Conservation (phyloP, 805 yeast species). For the Wickerhamomyces strasburgensis region DNA sequence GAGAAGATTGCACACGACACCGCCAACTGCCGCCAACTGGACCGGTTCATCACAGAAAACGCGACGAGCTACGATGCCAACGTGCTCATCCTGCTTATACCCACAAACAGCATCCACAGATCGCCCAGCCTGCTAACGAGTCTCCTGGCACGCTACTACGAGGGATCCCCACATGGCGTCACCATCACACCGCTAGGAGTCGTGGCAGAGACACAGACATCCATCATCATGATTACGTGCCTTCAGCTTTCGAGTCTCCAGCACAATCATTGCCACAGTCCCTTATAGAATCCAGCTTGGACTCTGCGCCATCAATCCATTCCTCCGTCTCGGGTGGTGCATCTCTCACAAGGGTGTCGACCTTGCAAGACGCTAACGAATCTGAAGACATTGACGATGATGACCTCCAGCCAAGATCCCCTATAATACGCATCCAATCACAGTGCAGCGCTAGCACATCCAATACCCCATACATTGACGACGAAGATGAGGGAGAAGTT, state of each 20-base stretch:
- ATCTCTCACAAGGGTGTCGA: constrained; percentile 13
- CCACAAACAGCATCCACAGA: constrained; percentile 11
- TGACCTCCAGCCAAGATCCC: neutral
- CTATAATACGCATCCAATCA: neutral
- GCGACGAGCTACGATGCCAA: constrained; percentile 12
- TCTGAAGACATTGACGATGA: neutral
- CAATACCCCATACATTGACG: neutral
- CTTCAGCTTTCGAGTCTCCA: constrained; percentile 6
- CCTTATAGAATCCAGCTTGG: constrained; percentile 1
- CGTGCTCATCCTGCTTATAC: constrained; percentile 13
- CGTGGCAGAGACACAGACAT: constrained; percentile 9
- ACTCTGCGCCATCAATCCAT: constrained; percentile 2
- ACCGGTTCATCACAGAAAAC: constrained; percentile 11
- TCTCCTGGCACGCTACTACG: constrained; percentile 12
- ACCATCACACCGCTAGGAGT: constrained; percentile 15
- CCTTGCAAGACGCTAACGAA: constrained; percentile 6
- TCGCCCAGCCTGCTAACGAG: constrained; percentile 12
- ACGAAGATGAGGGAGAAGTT: constrained; percentile 4
- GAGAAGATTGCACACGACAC: constrained; percentile 14
- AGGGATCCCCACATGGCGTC: constrained; percentile 3
- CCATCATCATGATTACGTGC: constrained; percentile 16
- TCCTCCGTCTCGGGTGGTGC: constrained; percentile 9
- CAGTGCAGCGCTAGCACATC: neutral
- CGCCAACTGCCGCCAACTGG: constrained; percentile 8
- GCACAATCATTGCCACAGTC: neutral